Base-by-base conservation (phyloP, 345 rosid species). In the Orychophragmus violaceus region DNA sequence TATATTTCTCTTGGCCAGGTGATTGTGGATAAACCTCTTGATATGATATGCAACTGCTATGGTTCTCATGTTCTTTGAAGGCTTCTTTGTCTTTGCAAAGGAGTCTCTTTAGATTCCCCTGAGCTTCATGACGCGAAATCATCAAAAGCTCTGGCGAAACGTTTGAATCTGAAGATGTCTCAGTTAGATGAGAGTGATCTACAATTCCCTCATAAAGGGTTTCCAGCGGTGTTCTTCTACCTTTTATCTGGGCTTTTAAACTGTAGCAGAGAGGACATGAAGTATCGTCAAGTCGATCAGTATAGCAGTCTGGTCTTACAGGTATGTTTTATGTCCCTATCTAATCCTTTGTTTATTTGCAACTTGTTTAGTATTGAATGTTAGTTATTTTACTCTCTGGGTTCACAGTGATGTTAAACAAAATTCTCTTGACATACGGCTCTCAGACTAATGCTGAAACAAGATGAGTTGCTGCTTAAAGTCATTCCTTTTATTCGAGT, bases 11-110 rank as follows among this genome's bases (percentile, higher is more conserved):
- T n/a, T n/a, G n/a, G n/a, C n/a, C n/a, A n/a, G n/a, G n/a, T n/a
- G n/a, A n/a, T n/a, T n/a, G n/a, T n/a, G n/a, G n/a, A n/a, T n/a
- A n/a, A n/a, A n/a, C n/a, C n/a, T n/a, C n/a, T n/a, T n/a, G n/a
- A n/a, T n/a, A n/a, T n/a, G n/a, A n/a, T n/a, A n/a, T n/a, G n/a
- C n/a, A n/a, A n/a, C n/a, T n/a, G n/a, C n/a, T n/a, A n/a, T n/a
- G n/a, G n/a, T n/a, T n/a, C n/a, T n/a, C n/a, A n/a, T n/a, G n/a
- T n/a, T n/a, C n/a, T n/a, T n/a, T n/a, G n/a, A n/a, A n/a, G n/a
- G n/a, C n/a, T n/a, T n/a, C n/a, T n/a, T n/a, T n/a, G 96, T 82
- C 86, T 93, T 59, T 88, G 88, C 74, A 87, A 85, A 72, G 98
- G 97, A 67, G 85, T 80, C 53, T 82, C 90, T 6, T 74, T 82